Base-by-base conservation (phyloP, 805 yeast genomes). In the Candida parachauliodes region DNA sequence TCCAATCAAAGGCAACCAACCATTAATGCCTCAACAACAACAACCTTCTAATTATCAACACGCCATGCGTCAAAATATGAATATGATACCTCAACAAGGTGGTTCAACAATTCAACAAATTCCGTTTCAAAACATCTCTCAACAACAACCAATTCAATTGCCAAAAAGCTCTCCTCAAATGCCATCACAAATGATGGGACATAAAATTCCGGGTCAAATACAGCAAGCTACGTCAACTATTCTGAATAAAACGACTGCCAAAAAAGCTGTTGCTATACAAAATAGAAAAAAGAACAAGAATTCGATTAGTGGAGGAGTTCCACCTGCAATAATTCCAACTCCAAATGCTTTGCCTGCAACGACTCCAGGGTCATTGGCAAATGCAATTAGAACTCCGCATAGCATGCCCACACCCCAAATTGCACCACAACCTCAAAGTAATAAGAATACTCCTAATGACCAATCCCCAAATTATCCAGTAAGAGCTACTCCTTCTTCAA, bases 381-480 rank as follows among this genome's bases (percentile, higher is more conserved):
- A 57, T 42, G 54, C 70, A 16, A 62, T 67, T 48, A 68, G 65
- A 39, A 68, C 74, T 2, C 74, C 74, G 1, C 65, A 64, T 42
- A 62, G 69, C 44, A 64, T 64, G 8, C 55, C 69, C 3, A 68
- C 72, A 0, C 72, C 74, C 1, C 71, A 63, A 37, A 52, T 67
- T 8, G 55, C 59, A 4, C 56, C 60, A 3, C 54, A 52, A 16
- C 41, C 56, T 4, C 63, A 64, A 16, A 63, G 70, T 38, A 60
- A 57, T 44, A 68, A 62, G 49, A 66, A 67, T 37, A 68, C 74
- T 1, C 74, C 74, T 2, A 47, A 48, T 5, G 43, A 25, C 6
- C 60, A 56, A 40, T 62, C 70, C 4, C 72, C 72, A 16, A 54
- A 43, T 35, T 57, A 54, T 37, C 40, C 43, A 12, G 28, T 31